Percentiles rank a stretch among this genome's conserved stretches.
These are phyloP conservation scores for Backusella liffmaniae DNA, from an alignment of 192 early-diverging fungal genomes.

Conservation along the genomic window DNA sequence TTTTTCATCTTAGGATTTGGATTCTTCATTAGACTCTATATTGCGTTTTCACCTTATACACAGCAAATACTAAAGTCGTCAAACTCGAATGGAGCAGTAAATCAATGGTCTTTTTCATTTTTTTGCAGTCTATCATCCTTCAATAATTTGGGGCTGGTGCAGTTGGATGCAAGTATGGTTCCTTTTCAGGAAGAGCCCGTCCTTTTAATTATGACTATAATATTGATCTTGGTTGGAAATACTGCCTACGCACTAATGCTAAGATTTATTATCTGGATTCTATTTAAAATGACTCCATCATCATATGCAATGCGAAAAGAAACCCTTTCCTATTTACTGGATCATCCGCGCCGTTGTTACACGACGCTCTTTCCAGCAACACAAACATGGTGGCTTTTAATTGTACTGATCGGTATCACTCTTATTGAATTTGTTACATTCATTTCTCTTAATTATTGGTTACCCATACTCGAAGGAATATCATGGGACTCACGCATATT, in stretches of 20 bases:
- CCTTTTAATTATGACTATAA: conserved; percentile 16
- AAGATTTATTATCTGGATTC: conserved; percentile 28
- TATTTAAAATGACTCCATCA: conserved; percentile 25
- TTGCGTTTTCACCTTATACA: conserved; percentile 22
- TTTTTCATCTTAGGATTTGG: conserved; percentile 20
- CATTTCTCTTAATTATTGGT: conserved; percentile 31
- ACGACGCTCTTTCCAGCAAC: conserved; percentile 35
- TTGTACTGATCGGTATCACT: conserved; percentile 30
- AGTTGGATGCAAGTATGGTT: conserved; percentile 25
- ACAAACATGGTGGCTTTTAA: conserved; percentile 34
- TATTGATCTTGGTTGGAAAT: conserved; percentile 34
- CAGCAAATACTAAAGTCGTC: conserved; percentile 22
- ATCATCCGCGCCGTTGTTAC: conserved; percentile 38
- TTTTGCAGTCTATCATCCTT: conserved; percentile 28
- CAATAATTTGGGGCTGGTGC: conserved; percentile 31
- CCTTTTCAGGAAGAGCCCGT: conserved; percentile 30
- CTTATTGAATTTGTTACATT: conserved; percentile 28
- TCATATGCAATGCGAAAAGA: conserved; percentile 22
- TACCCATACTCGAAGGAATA: conserved; percentile 25
- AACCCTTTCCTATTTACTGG: conserved; percentile 27
- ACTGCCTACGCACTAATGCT: conserved; percentile 35
- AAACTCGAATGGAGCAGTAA: conserved; percentile 14
- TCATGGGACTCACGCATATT: conserved; percentile 32
- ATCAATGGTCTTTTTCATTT: conserved; percentile 35
- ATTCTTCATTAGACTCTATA: conserved; percentile 23